A percentile compares a stretch with the other conserved stretches of the same genome.
phyloP scores from a whole-genome alignment of 345 rosid genomes.

The Eutrema heterophyllum region DNA sequence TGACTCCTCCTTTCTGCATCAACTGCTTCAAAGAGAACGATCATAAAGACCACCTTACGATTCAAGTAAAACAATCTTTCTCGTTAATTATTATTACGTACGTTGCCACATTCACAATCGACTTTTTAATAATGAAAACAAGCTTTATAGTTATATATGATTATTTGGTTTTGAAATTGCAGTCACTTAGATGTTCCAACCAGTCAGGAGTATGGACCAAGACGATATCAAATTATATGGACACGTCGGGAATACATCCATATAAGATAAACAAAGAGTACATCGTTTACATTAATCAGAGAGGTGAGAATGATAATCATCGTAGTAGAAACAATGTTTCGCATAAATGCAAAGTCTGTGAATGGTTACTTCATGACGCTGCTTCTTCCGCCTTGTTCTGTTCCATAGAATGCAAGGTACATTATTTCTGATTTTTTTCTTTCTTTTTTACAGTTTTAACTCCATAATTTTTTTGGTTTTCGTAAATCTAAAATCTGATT shows the following conservation, averaged over 20 bases:
- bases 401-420: conserved; percentile 33
- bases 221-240: conserved; percentile 10
- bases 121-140: neutral
- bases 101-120: neutral
- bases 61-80: conserved; percentile 9
- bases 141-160: neutral
- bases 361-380: conserved; percentile 9
- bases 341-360: conserved; percentile 15
- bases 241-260: neutral
- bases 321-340: neutral
- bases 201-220: neutral
- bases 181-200: conserved; percentile 21
- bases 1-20: conserved; percentile 16
- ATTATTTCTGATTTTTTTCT: neutral
- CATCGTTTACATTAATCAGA: conserved; percentile 14
- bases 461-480: neutral
- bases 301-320: neutral
- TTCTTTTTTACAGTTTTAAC: neutral
- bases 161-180: neutral
- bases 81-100: neutral
- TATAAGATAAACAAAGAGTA: neutral
- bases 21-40: neutral
- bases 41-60: conserved; percentile 7
- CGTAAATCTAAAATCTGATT: neutral
- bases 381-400: conserved; percentile 15